Evolutionary conservation across 2,329 filamentous ascomycete genomes (phyloP).

Genomic region (Aspergillus fischeri): DNA sequence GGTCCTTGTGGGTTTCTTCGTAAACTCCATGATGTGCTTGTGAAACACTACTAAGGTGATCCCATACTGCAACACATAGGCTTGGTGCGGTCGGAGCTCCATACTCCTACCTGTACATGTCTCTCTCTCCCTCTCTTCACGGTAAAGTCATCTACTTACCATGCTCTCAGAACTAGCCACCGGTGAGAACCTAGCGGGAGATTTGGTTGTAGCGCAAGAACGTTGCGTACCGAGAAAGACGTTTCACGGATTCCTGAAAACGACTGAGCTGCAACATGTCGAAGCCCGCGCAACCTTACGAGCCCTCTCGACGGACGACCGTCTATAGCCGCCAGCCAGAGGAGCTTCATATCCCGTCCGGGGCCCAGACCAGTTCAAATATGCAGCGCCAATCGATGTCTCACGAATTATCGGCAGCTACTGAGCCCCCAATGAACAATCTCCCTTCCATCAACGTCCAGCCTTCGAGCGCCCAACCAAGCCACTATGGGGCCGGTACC

Average conservation of each 20-base stretch:
- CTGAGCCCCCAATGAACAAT: conserved; percentile 46
- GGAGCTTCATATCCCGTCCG: conserved; percentile 52
- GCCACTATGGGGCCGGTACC: conserved; percentile 44
- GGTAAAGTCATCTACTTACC: neutral
- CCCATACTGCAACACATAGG: conserved; percentile 39
- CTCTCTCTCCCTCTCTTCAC: conserved; percentile 14
- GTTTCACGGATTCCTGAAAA: neutral
- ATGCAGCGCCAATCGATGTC: conserved; percentile 39
- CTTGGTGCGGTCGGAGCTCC: conserved; percentile 45
- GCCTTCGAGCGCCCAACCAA: conserved; percentile 48
- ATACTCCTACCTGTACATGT: conserved; percentile 39
- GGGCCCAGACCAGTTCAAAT: conserved; percentile 36
- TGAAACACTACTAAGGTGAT: conserved; percentile 24
- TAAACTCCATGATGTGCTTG: conserved; percentile 18
- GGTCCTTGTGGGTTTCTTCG: neutral
- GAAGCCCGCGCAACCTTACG: conserved; percentile 46
- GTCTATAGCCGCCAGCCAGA: conserved; percentile 49
- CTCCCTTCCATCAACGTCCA: conserved; percentile 58
- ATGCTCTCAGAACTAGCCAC: neutral
- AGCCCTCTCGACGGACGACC: conserved; percentile 47
- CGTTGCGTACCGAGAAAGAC: neutral
- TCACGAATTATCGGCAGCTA: conserved; percentile 47
- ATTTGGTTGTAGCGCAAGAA: neutral
- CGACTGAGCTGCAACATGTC: conserved; percentile 33
- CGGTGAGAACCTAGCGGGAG: neutral